A percentile compares a stretch with the other conserved stretches of the same genome.
Evolutionary conservation across 2,329 filamentous ascomycete species (phyloP).

Genomic region (Balansia obtecta): DNA sequence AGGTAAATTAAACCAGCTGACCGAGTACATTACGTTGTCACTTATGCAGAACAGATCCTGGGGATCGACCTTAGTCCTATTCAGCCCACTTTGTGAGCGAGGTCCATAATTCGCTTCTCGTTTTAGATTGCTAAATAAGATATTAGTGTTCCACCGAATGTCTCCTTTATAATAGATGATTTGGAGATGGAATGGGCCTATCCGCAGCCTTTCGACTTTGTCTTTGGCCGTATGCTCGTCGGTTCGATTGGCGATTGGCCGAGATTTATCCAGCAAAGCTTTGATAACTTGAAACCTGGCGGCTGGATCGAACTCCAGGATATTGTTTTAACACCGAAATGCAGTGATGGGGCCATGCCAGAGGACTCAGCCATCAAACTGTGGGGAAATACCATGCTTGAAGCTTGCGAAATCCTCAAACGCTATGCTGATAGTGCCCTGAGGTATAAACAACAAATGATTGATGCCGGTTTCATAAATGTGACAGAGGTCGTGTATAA

Average conservation of each 20-base stretch:
- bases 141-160: constrained; percentile 33
- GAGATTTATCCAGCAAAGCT: constrained; percentile 24
- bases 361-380: constrained; percentile 15
- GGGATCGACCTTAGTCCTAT: constrained; percentile 32
- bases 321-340: constrained; percentile 23
- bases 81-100: constrained; percentile 22
- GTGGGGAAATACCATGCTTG: constrained; percentile 17
- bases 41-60: constrained; percentile 14
- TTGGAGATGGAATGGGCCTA: constrained; percentile 28
- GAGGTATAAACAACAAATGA: constrained; percentile 24
- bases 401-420: constrained; percentile 18
- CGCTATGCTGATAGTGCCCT: constrained; percentile 18
- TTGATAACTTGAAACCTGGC: constrained; percentile 27
- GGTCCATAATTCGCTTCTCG: constrained; percentile 2
- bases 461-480: constrained; percentile 40
- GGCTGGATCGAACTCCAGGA: constrained; percentile 33
- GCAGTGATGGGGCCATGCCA: constrained; percentile 28
- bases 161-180: constrained; percentile 34
- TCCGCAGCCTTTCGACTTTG: constrained; percentile 25
- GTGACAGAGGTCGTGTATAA: constrained; percentile 34
- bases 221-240: constrained; percentile 27
- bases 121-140: background rate
- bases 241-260: constrained; percentile 23
- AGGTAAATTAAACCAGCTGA: constrained; percentile 9
- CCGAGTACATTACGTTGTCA: background rate